phyloP scores from a whole-genome alignment of 345 rosid species.

The Lagerstroemia speciosa region DNA sequence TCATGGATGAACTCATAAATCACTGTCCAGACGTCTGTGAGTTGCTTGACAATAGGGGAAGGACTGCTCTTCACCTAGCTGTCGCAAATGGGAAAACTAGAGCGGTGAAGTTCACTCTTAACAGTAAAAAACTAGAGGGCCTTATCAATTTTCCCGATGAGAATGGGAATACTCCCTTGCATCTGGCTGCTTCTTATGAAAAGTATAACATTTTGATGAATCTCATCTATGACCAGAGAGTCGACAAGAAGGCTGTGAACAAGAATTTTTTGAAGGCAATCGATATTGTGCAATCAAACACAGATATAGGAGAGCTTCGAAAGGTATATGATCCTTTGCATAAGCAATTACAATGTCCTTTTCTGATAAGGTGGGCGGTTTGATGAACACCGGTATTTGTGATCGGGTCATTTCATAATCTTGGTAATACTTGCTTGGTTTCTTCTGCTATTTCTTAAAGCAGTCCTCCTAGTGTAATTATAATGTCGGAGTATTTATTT shows the following conservation, averaged over 20 bases:
- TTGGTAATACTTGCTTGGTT: no score
- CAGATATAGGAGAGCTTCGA: conserved; percentile 6
- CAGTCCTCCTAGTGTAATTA: no score
- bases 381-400: not conserved
- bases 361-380: not conserved
- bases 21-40: conserved; percentile 12
- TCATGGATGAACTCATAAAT: conserved; percentile 8
- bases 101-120: conserved; percentile 15
- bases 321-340: not conserved
- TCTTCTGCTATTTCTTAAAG: no score
- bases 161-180: conserved; percentile 36
- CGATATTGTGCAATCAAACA: conserved; percentile 20
- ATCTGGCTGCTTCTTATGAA: conserved; percentile 25
- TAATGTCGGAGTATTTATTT: no score
- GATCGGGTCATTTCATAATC: not conserved
- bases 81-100: conserved; percentile 17
- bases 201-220: conserved; percentile 5
- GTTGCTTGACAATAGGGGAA: conserved; percentile 13
- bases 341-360: not conserved
- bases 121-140: conserved; percentile 6
- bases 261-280: conserved; percentile 19
- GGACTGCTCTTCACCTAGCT: conserved; percentile 30
- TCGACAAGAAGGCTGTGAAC: conserved; percentile 24
- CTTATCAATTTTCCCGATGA: conserved; percentile 23
- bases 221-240: conserved; percentile 16